Conservation (phyloP, 1,284 basidiomycete genomes). For the Trichosporon ovoides region DNA sequence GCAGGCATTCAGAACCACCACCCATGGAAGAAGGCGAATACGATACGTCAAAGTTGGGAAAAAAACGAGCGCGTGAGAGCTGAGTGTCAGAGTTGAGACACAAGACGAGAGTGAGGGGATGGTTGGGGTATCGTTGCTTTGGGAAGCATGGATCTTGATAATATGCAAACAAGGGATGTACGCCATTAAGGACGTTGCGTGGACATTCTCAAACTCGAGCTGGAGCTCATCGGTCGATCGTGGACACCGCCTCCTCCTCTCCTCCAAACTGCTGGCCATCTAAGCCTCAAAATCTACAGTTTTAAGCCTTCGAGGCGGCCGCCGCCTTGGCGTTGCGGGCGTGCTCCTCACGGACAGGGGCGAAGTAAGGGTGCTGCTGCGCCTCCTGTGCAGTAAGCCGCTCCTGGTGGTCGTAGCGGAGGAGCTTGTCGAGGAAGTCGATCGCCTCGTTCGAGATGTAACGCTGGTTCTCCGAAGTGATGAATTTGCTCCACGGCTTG, state of each 20-base stretch:
- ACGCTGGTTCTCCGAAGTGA: constrained; percentile 88
- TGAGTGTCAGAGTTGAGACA: no score
- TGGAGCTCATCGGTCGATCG: not conserved
- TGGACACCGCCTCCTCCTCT: not conserved
- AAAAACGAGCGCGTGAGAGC: no score
- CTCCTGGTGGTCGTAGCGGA: constrained; percentile 94
- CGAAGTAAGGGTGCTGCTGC: constrained; percentile 82
- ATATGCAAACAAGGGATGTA: not conserved
- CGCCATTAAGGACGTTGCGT: not conserved
- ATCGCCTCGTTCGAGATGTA: constrained; percentile 98
- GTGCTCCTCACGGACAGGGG: constrained; percentile 30
- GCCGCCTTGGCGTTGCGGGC: constrained; percentile 8
- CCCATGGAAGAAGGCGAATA: no score
- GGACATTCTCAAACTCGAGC: not conserved
- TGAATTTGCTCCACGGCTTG: constrained; percentile 90
- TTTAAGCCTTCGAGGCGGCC: not conserved
- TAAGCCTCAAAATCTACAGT: not conserved
- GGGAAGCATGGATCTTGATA: no score
- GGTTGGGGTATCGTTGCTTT: no score
- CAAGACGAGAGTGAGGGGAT: no score
- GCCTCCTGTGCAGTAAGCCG: constrained; percentile 88
- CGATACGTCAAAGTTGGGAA: no score
- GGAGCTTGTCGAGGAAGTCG: constrained; percentile 90
- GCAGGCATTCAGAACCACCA: no score
- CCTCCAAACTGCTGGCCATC: not conserved